Evolutionary conservation across 2,329 filamentous ascomycete species (phyloP).

Genomic region (Claviceps arundinis): DNA sequence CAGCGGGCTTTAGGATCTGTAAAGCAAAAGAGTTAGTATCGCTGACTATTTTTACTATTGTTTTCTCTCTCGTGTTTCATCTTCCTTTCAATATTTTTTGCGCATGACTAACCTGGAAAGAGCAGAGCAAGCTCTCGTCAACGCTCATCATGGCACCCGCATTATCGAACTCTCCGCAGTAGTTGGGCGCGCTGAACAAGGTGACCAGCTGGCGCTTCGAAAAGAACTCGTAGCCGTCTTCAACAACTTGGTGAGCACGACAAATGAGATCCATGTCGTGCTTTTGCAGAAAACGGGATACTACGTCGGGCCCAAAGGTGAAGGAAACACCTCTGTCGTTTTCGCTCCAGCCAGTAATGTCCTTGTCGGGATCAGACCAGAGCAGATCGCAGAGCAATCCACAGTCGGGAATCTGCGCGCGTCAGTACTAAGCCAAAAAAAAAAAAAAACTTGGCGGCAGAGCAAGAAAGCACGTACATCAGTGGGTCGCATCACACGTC

Average conservation of each 20-base stretch:
- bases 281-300: constrained; percentile 94
- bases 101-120: constrained; percentile 66
- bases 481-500: constrained; percentile 94
- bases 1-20: constrained; percentile 99
- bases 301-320: constrained; percentile 94
- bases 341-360: constrained; percentile 98
- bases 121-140: constrained; percentile 94
- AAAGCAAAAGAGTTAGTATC: not conserved
- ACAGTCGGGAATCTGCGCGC: constrained; percentile 83
- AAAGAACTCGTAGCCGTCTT: constrained; percentile 99
- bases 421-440: constrained; percentile 6
- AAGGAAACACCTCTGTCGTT: constrained; percentile 98
- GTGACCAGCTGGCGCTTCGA: constrained; percentile 96
- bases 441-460: not conserved
- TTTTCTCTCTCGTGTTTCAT: not conserved
- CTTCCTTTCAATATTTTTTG: not conserved
- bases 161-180: constrained; percentile 99
- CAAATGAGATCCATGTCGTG: constrained; percentile 99
- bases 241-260: constrained; percentile 94
- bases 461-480: constrained; percentile 59
- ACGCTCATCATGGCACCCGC: constrained; percentile 99
- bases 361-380: constrained; percentile 98
- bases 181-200: constrained; percentile 95
- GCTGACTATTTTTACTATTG: not conserved
- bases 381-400: constrained; percentile 93